These are phyloP conservation scores for Papilionanthe hybrid DNA, from an alignment of 116 monocot genomes.

Conservation along the genomic window DNA sequence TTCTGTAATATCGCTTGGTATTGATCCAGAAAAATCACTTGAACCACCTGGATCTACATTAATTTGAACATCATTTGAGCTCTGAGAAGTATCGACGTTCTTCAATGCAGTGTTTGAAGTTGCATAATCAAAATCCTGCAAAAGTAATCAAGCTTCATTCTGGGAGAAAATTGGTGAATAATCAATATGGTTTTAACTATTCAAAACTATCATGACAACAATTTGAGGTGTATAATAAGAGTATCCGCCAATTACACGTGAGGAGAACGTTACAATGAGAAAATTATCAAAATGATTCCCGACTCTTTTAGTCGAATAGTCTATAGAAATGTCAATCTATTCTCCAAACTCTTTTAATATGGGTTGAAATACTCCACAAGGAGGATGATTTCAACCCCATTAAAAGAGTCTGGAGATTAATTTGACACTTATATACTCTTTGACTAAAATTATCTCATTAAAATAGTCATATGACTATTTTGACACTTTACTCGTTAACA, in stretches of 20 bases:
- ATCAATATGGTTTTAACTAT: not conserved
- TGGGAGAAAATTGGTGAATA: not conserved
- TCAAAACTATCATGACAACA: not conserved
- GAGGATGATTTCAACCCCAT: too few species aligned
- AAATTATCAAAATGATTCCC: too few species aligned
- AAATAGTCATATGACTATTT: too few species aligned
- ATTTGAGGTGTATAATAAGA: not conserved
- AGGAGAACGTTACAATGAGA: not conserved
- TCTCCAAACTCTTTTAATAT: too few species aligned
- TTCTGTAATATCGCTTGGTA: conserved; percentile 12
- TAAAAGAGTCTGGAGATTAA: too few species aligned
- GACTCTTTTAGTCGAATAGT: too few species aligned
- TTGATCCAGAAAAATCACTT: conserved; percentile 16
- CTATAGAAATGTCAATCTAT: too few species aligned
- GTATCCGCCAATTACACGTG: not conserved
- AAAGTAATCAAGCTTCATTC: not conserved
- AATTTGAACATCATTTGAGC: conserved; percentile 5
- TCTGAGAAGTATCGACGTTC: conserved; percentile 17
- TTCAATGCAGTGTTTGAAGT: conserved; percentile 15
- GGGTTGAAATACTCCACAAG: too few species aligned
- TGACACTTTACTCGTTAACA: too few species aligned
- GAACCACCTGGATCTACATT: conserved; percentile 13
- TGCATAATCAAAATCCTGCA: conserved; percentile 35
- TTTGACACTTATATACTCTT: too few species aligned
- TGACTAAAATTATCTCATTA: too few species aligned